Evolutionary conservation across 805 yeast species (phyloP).

Genomic region (Wickerhamomyces subpelliculosus): DNA sequence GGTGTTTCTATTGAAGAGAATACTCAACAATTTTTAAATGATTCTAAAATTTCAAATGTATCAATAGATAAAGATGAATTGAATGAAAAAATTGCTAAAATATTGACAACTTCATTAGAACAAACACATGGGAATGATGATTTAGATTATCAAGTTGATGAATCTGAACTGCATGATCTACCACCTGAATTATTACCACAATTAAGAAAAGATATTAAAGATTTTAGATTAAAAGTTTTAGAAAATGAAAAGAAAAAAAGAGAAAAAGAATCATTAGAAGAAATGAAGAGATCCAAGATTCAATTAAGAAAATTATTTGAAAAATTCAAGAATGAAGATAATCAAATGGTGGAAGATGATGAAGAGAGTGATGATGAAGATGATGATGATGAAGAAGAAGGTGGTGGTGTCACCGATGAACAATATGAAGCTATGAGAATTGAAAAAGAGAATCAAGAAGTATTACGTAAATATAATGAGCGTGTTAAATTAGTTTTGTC

Average conservation of each 20-base stretch:
- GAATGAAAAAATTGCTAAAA: not conserved
- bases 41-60: slow-evolving; percentile 2
- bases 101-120: not conserved
- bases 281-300: slow-evolving; percentile 40
- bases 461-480: slow-evolving; percentile 14
- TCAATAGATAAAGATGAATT: slow-evolving; percentile 2
- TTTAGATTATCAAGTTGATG: slow-evolving; percentile 43
- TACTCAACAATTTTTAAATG: not conserved
- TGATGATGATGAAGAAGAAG: slow-evolving; percentile 14
- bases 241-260: slow-evolving; percentile 46
- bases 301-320: slow-evolving; percentile 40
- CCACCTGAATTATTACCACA: slow-evolving; percentile 46
- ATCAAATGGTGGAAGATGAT: slow-evolving; percentile 4
- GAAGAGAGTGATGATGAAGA: slow-evolving; percentile 19
- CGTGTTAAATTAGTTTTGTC: slow-evolving; percentile 10
- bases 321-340: slow-evolving; percentile 26
- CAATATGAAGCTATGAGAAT: slow-evolving; percentile 23
- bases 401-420: slow-evolving; percentile 26
- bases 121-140: slow-evolving; percentile 1
- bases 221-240: slow-evolving; percentile 49
- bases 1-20: not conserved
- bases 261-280: slow-evolving; percentile 39
- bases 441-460: slow-evolving; percentile 16
- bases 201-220: slow-evolving; percentile 46
- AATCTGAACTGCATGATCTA: slow-evolving; percentile 49